Evolutionary conservation across 2,329 filamentous ascomycete genomes (phyloP).

Genomic region (Ceratocystis papillata): DNA sequence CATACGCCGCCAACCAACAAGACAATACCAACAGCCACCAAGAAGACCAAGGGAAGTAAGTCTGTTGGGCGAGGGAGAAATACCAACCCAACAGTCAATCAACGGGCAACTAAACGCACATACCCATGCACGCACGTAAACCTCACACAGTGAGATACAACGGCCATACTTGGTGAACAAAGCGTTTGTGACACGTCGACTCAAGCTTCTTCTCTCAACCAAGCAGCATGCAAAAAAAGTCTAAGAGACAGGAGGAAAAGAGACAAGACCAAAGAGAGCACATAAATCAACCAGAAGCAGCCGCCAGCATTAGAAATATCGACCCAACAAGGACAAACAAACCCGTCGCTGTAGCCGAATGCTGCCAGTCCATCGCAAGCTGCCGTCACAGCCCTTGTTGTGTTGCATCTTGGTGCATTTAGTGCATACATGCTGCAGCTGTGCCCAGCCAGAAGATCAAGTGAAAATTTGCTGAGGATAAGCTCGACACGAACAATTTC

Average conservation of each 20-base stretch:
- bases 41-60: too few relatives aligned
- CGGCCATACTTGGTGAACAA: not conserved
- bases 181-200: constrained; percentile 10
- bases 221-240: too few relatives aligned
- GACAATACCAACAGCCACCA: too few relatives aligned
- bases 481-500: not conserved
- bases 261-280: not conserved
- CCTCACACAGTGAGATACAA: not conserved
- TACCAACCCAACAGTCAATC: too few relatives aligned
- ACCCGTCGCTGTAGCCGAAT: not conserved
- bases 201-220: not conserved
- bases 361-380: not conserved
- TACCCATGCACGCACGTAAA: too few relatives aligned
- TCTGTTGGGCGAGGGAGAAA: too few relatives aligned
- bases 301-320: constrained; percentile 2
- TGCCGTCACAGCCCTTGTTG: constrained; percentile 4
- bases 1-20: not conserved
- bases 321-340: constrained; percentile 1
- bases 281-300: constrained; percentile 1
- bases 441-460: not conserved
- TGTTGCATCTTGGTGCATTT: constrained; percentile 4
- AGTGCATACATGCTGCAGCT: constrained; percentile 5
- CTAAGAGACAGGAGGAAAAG: not conserved
- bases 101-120: too few relatives aligned
- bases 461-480: constrained; percentile 6